Base-by-base conservation (phyloP, 2,329 filamentous ascomycete genomes). In the Trichoderma arundinaceum region DNA sequence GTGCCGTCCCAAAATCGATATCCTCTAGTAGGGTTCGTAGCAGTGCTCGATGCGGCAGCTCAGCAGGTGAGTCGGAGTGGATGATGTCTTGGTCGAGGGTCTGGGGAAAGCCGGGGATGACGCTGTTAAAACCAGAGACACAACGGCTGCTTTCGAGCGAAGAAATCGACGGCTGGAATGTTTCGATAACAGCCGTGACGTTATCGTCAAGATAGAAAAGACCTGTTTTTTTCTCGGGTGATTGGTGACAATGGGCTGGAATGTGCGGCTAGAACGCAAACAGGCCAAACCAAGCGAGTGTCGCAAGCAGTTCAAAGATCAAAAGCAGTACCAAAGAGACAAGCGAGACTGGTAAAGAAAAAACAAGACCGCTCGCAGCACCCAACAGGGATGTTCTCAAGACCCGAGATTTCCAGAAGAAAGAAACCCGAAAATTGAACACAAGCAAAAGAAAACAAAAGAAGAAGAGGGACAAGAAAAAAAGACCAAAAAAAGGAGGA, bases 371-470 rank as follows among this genome's bases (percentile, higher is more conserved):
- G 52, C 51, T 48, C 43, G 61, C 48, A 57, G 22, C 13, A 57
- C 57, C 49, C 49, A 66, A 65, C 28, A 52, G 46, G 46, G 19
- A 53, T 43, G 7, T 51, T 53, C 28, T 58, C 46, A 17, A 35
- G 46, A 9, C 28, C 28, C 19, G 28, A 35, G 44, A 52, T 43
- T 38, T 44, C 19, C 38, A 56, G 19, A 43, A 44, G 33, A 33
- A 44, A 52, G 44, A 48, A 49, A 19, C 48, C 9, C 39, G 10
- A 61, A 52, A 46, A 49, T 48, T 44, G 33, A 35, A 51, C 44
- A 58, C 19, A 44, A 48, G 52, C 13, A 32, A 60, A 60, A 53
- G 39, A 53, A 88, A 70, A 67, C 65, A 52, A 51, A 58, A 32
- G 64, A 59, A 15, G 19, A 61, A 67, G 54, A 46, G 53, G 48